phyloP scores from a whole-genome alignment of 179 eudicot genomes.

The Gypsophila paniculata region DNA sequence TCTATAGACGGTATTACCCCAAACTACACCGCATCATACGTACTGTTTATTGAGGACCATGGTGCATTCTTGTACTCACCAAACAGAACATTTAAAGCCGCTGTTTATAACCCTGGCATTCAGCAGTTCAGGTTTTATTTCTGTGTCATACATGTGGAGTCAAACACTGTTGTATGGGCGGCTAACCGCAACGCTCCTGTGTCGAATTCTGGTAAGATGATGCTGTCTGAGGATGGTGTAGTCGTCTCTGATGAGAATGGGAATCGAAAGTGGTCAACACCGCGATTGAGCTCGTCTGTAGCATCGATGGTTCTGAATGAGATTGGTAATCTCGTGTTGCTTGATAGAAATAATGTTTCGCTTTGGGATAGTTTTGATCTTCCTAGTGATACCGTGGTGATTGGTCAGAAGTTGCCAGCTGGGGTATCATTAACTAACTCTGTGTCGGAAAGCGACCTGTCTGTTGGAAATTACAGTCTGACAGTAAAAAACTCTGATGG shows the following conservation, averaged over 20 bases:
- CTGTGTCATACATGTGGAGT: conserved; percentile 54
- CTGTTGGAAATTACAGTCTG: conserved; percentile 48
- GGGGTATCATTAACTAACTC: conserved; percentile 39
- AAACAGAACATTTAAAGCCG: conserved; percentile 55
- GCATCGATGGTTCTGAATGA: conserved; percentile 46
- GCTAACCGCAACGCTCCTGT: conserved; percentile 63
- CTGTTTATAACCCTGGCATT: conserved; percentile 44
- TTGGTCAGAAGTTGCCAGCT: conserved; percentile 46
- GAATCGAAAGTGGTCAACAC: conserved; percentile 54
- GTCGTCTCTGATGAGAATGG: conserved; percentile 42
- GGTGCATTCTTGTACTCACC: conserved; percentile 53
- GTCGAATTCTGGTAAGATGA: conserved; percentile 50
- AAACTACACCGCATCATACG: conserved; percentile 50
- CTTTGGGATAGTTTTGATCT: conserved; percentile 62
- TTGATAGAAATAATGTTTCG: conserved; percentile 41
- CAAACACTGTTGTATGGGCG: conserved; percentile 60
- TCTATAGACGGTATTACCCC: conserved; percentile 39
- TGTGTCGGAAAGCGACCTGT: conserved; percentile 37
- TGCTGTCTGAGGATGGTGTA: conserved; percentile 43
- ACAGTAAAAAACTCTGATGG: conserved; percentile 44
- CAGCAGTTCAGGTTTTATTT: conserved; percentile 50
- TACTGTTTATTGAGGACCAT: conserved; percentile 39
- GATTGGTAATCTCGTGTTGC: conserved; percentile 57
- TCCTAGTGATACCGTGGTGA: conserved; percentile 71
- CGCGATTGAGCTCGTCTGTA: conserved; percentile 35